Percentiles rank a stretch among this genome's conserved stretches.
phyloP scores from a whole-genome alignment of 306 rosid genomes.

The Vigna angularis region DNA sequence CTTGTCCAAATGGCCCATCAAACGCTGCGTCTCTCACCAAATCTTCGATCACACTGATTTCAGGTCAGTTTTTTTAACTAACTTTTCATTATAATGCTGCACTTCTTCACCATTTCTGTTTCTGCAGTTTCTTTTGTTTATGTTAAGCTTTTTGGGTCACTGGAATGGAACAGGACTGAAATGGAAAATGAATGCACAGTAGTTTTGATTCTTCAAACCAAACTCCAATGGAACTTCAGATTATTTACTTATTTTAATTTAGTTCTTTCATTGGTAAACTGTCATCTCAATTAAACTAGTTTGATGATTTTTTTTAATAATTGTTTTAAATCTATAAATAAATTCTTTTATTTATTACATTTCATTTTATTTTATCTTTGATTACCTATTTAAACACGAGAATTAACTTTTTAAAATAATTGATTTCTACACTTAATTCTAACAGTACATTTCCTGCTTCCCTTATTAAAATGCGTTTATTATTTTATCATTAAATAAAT shows the following conservation, averaged over 20 bases:
- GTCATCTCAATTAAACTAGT: neutral
- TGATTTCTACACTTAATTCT: neutral
- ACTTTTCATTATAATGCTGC: neutral
- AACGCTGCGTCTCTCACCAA: constrained; percentile 64
- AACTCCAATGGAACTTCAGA: neutral
- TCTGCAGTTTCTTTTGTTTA: neutral
- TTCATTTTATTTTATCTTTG: neutral
- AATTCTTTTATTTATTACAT: neutral
- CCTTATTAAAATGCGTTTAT: neutral
- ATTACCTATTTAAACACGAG: neutral
- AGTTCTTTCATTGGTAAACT: neutral
- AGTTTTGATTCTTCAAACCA: neutral
- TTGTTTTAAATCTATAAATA: no score
- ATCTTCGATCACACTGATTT: constrained; percentile 84
- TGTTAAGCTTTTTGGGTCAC: neutral
- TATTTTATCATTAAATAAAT: neutral
- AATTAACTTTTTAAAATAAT: neutral
- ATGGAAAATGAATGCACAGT: neutral
- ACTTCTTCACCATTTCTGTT: neutral
- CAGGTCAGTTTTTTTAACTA: constrained; percentile 51
- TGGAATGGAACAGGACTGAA: neutral
- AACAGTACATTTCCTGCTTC: neutral
- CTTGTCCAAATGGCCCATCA: constrained; percentile 92
- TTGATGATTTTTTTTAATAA: no score
- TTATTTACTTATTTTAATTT: neutral